phyloP scores from a whole-genome alignment of 257 asterid species.

The Solanum piurae region DNA sequence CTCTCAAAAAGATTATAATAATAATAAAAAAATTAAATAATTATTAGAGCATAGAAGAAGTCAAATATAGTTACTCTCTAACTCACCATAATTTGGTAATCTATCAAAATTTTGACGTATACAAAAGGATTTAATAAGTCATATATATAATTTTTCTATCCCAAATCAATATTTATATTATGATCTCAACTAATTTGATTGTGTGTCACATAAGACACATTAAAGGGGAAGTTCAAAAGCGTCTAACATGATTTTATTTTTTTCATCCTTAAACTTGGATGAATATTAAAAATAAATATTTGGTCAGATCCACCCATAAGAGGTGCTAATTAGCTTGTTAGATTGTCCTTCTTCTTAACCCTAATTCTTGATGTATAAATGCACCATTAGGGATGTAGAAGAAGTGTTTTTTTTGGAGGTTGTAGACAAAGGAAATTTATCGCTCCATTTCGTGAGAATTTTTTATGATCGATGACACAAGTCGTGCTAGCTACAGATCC shows the following conservation, averaged over 20 bases:
- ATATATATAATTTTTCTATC: neutral
- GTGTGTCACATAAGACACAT: neutral
- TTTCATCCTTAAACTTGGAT: neutral
- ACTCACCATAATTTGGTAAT: neutral
- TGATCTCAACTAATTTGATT: neutral
- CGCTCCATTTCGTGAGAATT: neutral
- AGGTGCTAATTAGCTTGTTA: too few species aligned
- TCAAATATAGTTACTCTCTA: neutral
- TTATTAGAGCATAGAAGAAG: neutral
- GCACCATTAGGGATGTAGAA: neutral
- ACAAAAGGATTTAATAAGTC: neutral
- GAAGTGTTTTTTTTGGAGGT: neutral
- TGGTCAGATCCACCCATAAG: neutral
- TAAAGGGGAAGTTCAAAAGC: neutral
- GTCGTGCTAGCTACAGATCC: neutral
- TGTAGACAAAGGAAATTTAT: neutral
- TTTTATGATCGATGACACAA: neutral
- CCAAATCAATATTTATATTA: neutral
- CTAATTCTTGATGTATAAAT: neutral
- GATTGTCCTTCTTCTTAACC: neutral
- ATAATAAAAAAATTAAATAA: neutral
- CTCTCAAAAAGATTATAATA: neutral
- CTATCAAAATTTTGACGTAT: neutral
- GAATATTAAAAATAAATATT: neutral
- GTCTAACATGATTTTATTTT: neutral